Evolutionary conservation across 2,329 filamentous ascomycete species (phyloP).

Genomic region (Xylaria digitata): DNA sequence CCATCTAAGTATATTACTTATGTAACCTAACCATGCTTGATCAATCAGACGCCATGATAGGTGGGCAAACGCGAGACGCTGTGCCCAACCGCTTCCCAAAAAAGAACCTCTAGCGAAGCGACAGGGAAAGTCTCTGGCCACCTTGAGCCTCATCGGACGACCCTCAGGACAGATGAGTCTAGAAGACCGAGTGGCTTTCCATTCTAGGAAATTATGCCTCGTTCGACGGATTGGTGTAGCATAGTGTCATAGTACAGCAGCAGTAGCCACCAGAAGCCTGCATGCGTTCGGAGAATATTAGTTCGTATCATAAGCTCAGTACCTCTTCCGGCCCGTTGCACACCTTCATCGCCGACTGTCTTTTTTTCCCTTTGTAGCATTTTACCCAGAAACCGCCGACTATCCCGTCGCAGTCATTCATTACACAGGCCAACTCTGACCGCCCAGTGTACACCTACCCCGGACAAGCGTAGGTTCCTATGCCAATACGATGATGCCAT

Average conservation of each 20-base stretch:
- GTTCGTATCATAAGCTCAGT: constrained; percentile 16
- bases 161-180: constrained; percentile 1
- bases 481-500: constrained; percentile 7
- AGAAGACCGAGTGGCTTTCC: constrained; percentile 33
- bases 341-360: background rate
- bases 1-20: constrained; percentile 12
- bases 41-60: constrained; percentile 18
- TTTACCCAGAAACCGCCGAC: constrained; percentile 17
- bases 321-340: constrained; percentile 6
- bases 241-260: constrained; percentile 16
- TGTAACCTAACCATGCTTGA: constrained; percentile 28
- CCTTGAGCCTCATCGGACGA: constrained; percentile 35
- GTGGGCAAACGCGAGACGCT: constrained; percentile 16
- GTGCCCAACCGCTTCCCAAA: constrained; percentile 29
- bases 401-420: constrained; percentile 6
- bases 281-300: constrained; percentile 34
- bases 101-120: constrained; percentile 30
- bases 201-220: constrained; percentile 32
- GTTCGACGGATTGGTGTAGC: constrained; percentile 10
- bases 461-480: constrained; percentile 5
- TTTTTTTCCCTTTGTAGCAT: constrained; percentile 6
- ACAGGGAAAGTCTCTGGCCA: constrained; percentile 14
- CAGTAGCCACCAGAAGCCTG: constrained; percentile 2
- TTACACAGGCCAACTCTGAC: constrained; percentile 10
- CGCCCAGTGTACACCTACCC: constrained; percentile 4